Evolutionary conservation across 2,329 filamentous ascomycete genomes (phyloP), one percentile per base, ranked within the genome.

Genomic region (Colletotrichum tofieldiae): DNA sequence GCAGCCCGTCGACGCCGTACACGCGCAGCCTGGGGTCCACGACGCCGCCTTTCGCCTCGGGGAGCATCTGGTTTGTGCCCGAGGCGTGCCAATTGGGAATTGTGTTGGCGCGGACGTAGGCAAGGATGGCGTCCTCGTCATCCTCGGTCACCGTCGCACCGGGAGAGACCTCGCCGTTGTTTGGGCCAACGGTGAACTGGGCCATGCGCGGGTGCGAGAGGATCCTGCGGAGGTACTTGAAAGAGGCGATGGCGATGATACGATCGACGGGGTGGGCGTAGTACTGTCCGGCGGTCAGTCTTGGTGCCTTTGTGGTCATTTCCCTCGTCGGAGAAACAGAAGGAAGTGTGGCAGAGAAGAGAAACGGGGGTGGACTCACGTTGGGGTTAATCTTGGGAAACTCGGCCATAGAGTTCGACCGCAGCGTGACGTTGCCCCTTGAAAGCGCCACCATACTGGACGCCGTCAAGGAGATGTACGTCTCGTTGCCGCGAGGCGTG

Each of bases 1-100:
- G 81, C 49, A 88, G 77, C 51, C 84, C 86, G 74, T 91, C 88
- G 0, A 89, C 88, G 4, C 91, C 82, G 76, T 90, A 88, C 3
- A 90, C 75, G 73, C 83, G 86, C 49, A 83, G 80, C 77, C 81
- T 80, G 14, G 78, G 69, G 35, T 75, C 73, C 11, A 73, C 64
- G 16, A 76, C 75, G 6, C 74, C 77, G 3, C 65, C 66, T 16
- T 71, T 68, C 3, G 65, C 52, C 32, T 78, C 76, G 3, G 85
- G 85, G 65, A 85, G 78, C 87, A 88, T 88, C 37, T 85, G 83
- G 55, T 84, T 83, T n/a, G 85, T 88, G 16, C 88, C 86, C 2
- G 82, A 78, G 0, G 85, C 82, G 76, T 90, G 87, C 77, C n/a
- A 81, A 56, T 63, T 81, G 71, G 68, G 79, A 73, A 49, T 78